A percentile compares a stretch with the other conserved stretches of the same genome.
Conservation (phyloP, 495 filamentous ascomycete species). For the Geopyxis carbonaria region DNA sequence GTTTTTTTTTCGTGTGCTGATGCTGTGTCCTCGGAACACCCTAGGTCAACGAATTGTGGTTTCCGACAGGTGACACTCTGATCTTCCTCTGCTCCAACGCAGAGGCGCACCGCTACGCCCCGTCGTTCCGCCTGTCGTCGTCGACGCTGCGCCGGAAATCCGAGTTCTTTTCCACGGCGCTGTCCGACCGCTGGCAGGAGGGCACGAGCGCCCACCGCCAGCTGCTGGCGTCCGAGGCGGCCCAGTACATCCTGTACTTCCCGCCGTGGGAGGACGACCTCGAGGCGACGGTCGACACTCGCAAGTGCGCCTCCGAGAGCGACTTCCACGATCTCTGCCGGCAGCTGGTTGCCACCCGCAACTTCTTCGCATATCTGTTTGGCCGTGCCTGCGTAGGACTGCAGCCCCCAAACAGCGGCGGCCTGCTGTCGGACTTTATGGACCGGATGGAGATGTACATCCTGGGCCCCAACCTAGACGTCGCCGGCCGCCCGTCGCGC, state of each 20-base stretch:
- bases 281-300: not conserved
- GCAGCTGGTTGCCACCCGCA: slow-evolving; percentile 5
- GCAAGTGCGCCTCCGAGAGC: not conserved
- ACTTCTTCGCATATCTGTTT: slow-evolving; percentile 6
- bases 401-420: not conserved
- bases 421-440: slow-evolving; percentile 1
- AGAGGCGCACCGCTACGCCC: not conserved
- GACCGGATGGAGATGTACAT: slow-evolving; percentile 8
- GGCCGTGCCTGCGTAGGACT: not conserved
- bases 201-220: not conserved
- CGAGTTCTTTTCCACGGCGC: slow-evolving; percentile 4
- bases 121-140: not conserved
- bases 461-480: not conserved
- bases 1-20: not conserved
- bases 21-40: not conserved
- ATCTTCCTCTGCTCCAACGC: slow-evolving; percentile 4
- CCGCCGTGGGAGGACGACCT: slow-evolving; percentile 4
- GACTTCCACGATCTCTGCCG: slow-evolving; percentile 1
- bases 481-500: not conserved
- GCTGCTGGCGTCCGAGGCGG: not conserved
- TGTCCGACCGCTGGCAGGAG: slow-evolving; percentile 4
- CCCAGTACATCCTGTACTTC: slow-evolving; percentile 4
- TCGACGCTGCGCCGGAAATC: not conserved
- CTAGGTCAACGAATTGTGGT: slow-evolving; percentile 3
- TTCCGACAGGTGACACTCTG: slow-evolving; percentile 3